Percentiles rank a stretch among this genome's conserved stretches.
These are phyloP conservation scores for Fusarium gaditjirri DNA, from an alignment of 2,329 filamentous ascomycete genomes.

Conservation along the genomic window DNA sequence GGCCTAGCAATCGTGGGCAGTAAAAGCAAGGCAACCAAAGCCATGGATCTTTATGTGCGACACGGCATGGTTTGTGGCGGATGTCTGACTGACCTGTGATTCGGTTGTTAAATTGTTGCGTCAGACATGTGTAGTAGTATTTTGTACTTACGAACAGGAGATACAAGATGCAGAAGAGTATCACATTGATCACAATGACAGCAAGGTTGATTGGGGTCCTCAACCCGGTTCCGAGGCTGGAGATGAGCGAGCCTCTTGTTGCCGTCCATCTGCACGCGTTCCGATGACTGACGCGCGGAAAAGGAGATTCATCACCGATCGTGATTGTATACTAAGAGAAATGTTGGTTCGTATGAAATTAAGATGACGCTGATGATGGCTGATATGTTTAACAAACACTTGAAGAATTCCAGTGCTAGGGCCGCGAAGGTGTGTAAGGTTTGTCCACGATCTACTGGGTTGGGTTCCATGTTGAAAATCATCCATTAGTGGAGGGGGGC, in stretches of 20 bases:
- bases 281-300: not conserved
- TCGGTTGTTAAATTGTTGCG: slow-evolving; percentile 16
- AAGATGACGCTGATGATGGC: slow-evolving; percentile 16
- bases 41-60: slow-evolving; percentile 25
- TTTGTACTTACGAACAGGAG: slow-evolving; percentile 9
- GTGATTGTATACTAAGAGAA: slow-evolving; percentile 1
- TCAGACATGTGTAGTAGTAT: slow-evolving; percentile 27
- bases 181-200: not conserved
- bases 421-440: slow-evolving; percentile 11
- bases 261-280: not conserved
- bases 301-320: not conserved
- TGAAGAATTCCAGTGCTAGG: slow-evolving; percentile 21
- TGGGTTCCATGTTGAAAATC: slow-evolving; percentile 31
- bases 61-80: slow-evolving; percentile 33
- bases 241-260: not conserved
- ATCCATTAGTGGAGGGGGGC: slow-evolving; percentile 24
- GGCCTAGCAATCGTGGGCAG: slow-evolving; percentile 7
- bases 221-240: not conserved
- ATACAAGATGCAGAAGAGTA: not conserved
- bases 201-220: not conserved
- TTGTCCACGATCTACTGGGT: slow-evolving; percentile 4
- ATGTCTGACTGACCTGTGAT: slow-evolving; percentile 12
- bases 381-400: slow-evolving; percentile 10
- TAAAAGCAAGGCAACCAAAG: slow-evolving; percentile 10
- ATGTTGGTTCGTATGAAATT: slow-evolving; percentile 12